These are phyloP conservation scores for California macrophylla DNA, from an alignment of 441 rosid species.

Conservation along the genomic window DNA sequence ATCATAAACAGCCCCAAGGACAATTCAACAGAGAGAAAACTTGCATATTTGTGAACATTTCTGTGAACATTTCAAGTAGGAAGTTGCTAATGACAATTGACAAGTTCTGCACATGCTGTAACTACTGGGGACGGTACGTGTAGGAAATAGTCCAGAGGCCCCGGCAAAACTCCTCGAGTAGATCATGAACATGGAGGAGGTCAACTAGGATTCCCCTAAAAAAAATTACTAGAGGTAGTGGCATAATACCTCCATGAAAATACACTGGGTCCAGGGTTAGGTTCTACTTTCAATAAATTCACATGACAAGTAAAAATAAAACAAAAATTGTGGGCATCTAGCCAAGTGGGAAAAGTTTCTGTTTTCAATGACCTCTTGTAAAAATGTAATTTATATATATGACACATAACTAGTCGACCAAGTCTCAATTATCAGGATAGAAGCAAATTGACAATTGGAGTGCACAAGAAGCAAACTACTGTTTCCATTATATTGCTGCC, in stretches of 20 bases:
- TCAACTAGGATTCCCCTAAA: neutral
- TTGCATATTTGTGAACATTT: neutral
- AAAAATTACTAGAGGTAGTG: neutral
- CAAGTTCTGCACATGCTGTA: neutral
- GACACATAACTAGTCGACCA: neutral
- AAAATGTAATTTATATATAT: neutral
- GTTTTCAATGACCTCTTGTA: neutral
- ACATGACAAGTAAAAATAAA: neutral
- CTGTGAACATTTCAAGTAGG: too few species aligned
- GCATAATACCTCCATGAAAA: neutral
- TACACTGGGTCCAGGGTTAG: neutral
- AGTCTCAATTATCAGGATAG: neutral
- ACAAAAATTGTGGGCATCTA: neutral
- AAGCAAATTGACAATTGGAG: neutral
- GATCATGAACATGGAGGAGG: neutral
- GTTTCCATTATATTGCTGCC: neutral
- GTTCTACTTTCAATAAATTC: neutral
- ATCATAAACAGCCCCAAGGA: neutral
- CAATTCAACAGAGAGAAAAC: neutral
- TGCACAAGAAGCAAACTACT: neutral
- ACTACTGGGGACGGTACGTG: neutral
- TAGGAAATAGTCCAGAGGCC: conserved; percentile 2
- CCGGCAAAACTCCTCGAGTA: neutral
- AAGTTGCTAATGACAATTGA: neutral
- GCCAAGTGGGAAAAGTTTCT: neutral